phyloP scores from a whole-genome alignment of 2,329 filamentous ascomycete genomes.

The Dendryphion nanum region DNA sequence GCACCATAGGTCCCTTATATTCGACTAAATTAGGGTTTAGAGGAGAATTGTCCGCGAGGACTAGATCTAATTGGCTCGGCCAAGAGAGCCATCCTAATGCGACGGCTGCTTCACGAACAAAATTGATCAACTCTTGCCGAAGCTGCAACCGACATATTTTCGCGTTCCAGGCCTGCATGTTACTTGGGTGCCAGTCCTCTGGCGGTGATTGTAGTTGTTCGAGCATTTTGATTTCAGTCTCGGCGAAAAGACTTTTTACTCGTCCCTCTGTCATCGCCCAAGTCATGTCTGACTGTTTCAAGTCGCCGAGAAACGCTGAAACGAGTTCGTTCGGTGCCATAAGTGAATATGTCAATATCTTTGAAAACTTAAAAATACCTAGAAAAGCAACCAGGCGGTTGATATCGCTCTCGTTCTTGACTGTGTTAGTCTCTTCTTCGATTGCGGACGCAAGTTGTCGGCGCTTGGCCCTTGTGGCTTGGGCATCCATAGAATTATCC shows the following conservation, averaged over 20 bases:
- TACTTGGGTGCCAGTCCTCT: constrained; percentile 11
- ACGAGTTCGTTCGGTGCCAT: neutral
- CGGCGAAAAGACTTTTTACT: constrained; percentile 11
- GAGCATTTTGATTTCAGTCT: constrained; percentile 17
- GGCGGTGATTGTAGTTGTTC: constrained; percentile 7
- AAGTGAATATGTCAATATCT: constrained; percentile 18
- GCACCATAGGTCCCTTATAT: constrained; percentile 62
- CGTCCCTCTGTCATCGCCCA: constrained; percentile 5
- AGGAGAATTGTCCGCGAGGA: neutral
- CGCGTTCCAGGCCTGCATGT: constrained; percentile 20
- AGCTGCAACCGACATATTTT: constrained; percentile 23
- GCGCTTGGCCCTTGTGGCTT: constrained; percentile 36
- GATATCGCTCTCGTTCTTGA: constrained; percentile 9
- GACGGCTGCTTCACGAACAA: constrained; percentile 11
- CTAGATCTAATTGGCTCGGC: neutral
- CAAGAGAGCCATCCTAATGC: constrained; percentile 16
- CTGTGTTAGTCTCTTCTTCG: constrained; percentile 17
- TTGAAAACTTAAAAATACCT: constrained; percentile 27
- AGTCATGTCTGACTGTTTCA: constrained; percentile 4
- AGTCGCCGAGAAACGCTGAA: neutral
- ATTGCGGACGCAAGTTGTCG: constrained; percentile 18
- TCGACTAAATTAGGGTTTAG: neutral
- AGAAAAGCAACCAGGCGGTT: constrained; percentile 17
- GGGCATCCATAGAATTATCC: constrained; percentile 68
- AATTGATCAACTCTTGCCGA: constrained; percentile 16